phyloP scores from a whole-genome alignment of 768 basidiomycete genomes.

The Hypsizygus marmoreus region DNA sequence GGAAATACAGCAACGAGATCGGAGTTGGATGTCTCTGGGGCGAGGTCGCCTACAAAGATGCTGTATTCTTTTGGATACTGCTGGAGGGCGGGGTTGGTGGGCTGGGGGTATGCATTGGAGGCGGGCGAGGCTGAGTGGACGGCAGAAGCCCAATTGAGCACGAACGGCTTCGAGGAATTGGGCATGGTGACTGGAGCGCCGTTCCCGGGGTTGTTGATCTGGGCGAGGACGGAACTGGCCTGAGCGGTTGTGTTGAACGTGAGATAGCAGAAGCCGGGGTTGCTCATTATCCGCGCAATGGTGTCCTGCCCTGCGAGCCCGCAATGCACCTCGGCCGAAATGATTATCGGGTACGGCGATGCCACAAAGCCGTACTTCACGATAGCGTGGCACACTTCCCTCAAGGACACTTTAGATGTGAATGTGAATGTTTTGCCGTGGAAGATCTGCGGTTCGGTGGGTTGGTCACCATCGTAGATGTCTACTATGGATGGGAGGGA shows the following conservation, averaged over 20 bases:
- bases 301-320: constrained; percentile 55
- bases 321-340: constrained; percentile 97
- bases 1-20: constrained; percentile 92
- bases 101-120: constrained; percentile 31
- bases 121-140: constrained; percentile 34
- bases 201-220: constrained; percentile 53
- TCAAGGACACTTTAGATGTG: constrained; percentile 83
- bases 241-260: constrained; percentile 75
- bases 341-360: constrained; percentile 93
- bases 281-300: constrained; percentile 63
- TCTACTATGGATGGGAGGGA: constrained; percentile 74
- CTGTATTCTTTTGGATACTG: constrained; percentile 86
- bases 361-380: constrained; percentile 91
- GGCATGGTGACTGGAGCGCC: constrained; percentile 70
- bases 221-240: constrained; percentile 70
- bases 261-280: constrained; percentile 86
- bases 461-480: constrained; percentile 79
- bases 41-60: constrained; percentile 93
- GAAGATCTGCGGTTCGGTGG: constrained; percentile 77
- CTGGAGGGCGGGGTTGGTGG: constrained; percentile 39
- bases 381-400: constrained; percentile 85
- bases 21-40: constrained; percentile 92
- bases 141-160: constrained; percentile 73
- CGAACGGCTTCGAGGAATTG: constrained; percentile 80
- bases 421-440: constrained; percentile 92